A percentile compares a stretch with the other conserved stretches of the same genome.
These are phyloP conservation scores for Trichosporon sp. DNA, from an alignment of 1,284 basidiomycete species.

Conservation along the genomic window DNA sequence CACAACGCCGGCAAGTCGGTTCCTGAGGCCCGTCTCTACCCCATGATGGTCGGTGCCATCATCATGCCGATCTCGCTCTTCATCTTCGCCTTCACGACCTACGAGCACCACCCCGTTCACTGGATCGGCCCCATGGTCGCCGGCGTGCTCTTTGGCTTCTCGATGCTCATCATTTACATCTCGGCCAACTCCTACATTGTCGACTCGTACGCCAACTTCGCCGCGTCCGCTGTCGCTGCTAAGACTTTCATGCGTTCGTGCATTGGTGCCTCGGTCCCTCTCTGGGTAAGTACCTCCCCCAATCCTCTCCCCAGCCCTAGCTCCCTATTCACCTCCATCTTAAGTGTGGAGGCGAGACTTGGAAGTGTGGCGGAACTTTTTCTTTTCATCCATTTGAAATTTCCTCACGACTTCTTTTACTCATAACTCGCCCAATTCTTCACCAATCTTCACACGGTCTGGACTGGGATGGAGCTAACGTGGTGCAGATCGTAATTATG, in stretches of 20 bases:
- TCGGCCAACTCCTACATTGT: conserved; percentile 53
- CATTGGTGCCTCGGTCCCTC: conserved; percentile 54
- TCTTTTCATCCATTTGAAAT: not conserved
- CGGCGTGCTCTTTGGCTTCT: conserved; percentile 45
- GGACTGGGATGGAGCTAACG: no score
- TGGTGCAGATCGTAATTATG: conserved; percentile 13
- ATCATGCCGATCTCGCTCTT: conserved; percentile 57
- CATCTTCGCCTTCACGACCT: conserved; percentile 53
- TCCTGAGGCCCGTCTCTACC: conserved; percentile 46
- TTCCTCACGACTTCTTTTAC: not conserved
- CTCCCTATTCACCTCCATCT: no score
- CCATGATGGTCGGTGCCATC: conserved; percentile 47
- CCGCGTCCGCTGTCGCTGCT: conserved; percentile 58
- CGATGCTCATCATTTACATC: conserved; percentile 52
- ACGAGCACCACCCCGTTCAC: conserved; percentile 35
- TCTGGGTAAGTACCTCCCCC: conserved; percentile 42
- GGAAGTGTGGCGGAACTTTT: no score
- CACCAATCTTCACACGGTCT: no score
- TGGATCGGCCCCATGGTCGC: conserved; percentile 49
- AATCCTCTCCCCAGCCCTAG: no score
- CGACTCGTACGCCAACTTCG: conserved; percentile 43
- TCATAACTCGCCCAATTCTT: not conserved
- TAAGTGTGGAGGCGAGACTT: no score
- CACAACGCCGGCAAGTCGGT: conserved; percentile 31
- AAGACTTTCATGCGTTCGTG: conserved; percentile 60